Percentiles rank a stretch among this genome's conserved stretches.
Evolutionary conservation across 148 eudicot species (phyloP).

Genomic region (Fagopyrum esculentum): DNA sequence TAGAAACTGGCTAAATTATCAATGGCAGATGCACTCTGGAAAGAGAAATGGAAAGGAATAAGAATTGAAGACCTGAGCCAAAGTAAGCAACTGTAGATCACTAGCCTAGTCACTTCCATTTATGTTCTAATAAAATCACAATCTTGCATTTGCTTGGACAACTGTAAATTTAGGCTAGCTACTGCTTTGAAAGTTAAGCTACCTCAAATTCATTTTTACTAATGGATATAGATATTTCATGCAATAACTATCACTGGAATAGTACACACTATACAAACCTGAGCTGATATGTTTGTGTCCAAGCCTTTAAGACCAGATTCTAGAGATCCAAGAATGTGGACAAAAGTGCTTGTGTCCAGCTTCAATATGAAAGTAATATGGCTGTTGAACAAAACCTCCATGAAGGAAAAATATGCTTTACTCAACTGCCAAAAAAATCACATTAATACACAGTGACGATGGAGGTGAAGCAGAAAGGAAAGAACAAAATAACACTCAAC

Average conservation of each 20-base stretch:
- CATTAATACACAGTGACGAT: slow-evolving; percentile 1
- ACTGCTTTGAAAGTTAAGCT: not conserved
- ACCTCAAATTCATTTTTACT: not conserved
- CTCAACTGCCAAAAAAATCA: slow-evolving; percentile 53
- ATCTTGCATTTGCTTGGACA: not conserved
- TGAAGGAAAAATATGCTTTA: slow-evolving; percentile 76
- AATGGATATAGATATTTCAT: not conserved
- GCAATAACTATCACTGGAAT: not conserved
- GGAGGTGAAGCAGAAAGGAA: not conserved
- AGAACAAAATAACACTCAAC: not conserved
- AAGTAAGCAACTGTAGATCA: not conserved
- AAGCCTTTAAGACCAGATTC: slow-evolving; percentile 94
- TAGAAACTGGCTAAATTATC: slow-evolving; percentile 87
- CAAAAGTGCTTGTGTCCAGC: slow-evolving; percentile 71
- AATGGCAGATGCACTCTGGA: slow-evolving; percentile 92
- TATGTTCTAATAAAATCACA: not conserved
- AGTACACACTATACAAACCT: slow-evolving; percentile 39
- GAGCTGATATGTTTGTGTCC: slow-evolving; percentile 71
- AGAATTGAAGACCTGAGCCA: not conserved
- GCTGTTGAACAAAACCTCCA: slow-evolving; percentile 83
- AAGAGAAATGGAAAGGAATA: not conserved
- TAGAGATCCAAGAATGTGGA: slow-evolving; percentile 81
- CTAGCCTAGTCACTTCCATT: slow-evolving; percentile 8
- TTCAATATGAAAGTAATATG: slow-evolving; percentile 64
- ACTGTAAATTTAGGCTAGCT: not conserved